Conservation (phyloP, 2,329 filamentous ascomycete species). For the Dryadomyces sulphureus region DNA sequence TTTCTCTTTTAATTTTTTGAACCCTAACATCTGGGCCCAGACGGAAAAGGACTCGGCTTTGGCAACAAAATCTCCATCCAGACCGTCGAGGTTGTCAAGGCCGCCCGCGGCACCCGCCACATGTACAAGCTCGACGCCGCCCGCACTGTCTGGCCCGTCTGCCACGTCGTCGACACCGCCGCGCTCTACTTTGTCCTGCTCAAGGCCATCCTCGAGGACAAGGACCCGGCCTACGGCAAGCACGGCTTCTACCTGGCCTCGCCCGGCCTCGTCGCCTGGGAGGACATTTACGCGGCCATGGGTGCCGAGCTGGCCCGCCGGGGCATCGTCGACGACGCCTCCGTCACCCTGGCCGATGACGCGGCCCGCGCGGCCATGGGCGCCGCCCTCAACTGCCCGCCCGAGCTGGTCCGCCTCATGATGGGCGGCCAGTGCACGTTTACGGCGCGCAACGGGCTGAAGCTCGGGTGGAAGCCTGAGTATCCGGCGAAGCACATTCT, state of each 20-base stretch:
- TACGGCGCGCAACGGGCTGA: slow-evolving; percentile 22
- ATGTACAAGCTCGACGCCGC: slow-evolving; percentile 27
- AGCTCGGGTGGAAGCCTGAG: slow-evolving; percentile 30
- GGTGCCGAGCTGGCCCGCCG: slow-evolving; percentile 24
- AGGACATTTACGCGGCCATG: slow-evolving; percentile 32
- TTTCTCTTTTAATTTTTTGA: neutral
- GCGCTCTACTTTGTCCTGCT: slow-evolving; percentile 30
- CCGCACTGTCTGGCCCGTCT: slow-evolving; percentile 41
- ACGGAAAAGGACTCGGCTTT: slow-evolving; percentile 32
- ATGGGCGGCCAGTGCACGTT: slow-evolving; percentile 29
- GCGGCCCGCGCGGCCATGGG: slow-evolving; percentile 24
- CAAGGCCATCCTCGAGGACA: slow-evolving; percentile 24
- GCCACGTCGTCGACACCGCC: slow-evolving; percentile 32
- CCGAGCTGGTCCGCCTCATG: slow-evolving; percentile 22
- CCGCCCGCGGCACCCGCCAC: slow-evolving; percentile 23
- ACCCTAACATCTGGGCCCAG: no score
- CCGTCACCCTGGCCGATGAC: slow-evolving; percentile 21
- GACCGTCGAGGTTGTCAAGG: slow-evolving; percentile 30
- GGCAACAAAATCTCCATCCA: slow-evolving; percentile 37
- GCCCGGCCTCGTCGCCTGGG: slow-evolving; percentile 32
- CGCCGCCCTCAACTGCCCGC: slow-evolving; percentile 19
- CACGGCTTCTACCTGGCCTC: slow-evolving; percentile 36
- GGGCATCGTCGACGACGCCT: slow-evolving; percentile 21
- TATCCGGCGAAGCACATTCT: slow-evolving; percentile 29
- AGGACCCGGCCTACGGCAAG: slow-evolving; percentile 22